Base-by-base conservation (phyloP, 495 filamentous ascomycete genomes). In the Trichocladium antarcticum region DNA sequence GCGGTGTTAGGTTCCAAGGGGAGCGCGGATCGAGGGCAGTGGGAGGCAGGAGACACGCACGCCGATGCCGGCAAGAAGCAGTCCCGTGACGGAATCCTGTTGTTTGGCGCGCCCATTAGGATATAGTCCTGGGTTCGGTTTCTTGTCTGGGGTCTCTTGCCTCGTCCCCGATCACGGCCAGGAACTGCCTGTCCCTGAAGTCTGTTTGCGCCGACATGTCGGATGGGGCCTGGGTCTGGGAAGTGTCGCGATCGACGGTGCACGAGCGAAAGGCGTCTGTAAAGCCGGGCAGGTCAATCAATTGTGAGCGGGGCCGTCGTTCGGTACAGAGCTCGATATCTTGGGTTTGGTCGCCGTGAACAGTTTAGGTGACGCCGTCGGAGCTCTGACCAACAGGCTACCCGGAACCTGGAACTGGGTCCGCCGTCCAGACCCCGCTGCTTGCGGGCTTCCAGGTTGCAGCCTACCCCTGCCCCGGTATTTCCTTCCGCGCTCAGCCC, bases 151-250 rank as follows among this genome's bases (percentile, higher is more conserved):
- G 22, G 19, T 39, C 19, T 45, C 66, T 67, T 64, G 93, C 92
- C 81, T 97, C 92, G 68, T 99, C 93, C 31, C 89, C 90, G 58
- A 99, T 97, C 24, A 97, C 89, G 41, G 92, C 93, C 42, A 97
- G 78, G 70, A 99, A 95, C 66, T 97, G 84, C 55, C 93, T 79
- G 68, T 96, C 87, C 71, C 95, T 85, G 68, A 81, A 84, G 42
- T 77, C 73, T 37, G 78, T 74, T 16, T 79, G 66, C 22, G 77
- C 70, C 52, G 77, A 64, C 62, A 81, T 78, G 20, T 15, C 43
- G 32, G 15, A 38, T 16, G 37, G 12, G 2, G 12, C 16, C 1
- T 16, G 12, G 19, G 22, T 12, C 8, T 14, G 22, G 11, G 24
- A 16, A 24, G 2, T 21, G 48, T 3, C 34, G 24, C 36, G 10